Percentiles rank a stretch among this genome's conserved stretches.
Conservation (phyloP, 2,329 filamentous ascomycete species). For the Dryadomyces quercus-mongolicae region DNA sequence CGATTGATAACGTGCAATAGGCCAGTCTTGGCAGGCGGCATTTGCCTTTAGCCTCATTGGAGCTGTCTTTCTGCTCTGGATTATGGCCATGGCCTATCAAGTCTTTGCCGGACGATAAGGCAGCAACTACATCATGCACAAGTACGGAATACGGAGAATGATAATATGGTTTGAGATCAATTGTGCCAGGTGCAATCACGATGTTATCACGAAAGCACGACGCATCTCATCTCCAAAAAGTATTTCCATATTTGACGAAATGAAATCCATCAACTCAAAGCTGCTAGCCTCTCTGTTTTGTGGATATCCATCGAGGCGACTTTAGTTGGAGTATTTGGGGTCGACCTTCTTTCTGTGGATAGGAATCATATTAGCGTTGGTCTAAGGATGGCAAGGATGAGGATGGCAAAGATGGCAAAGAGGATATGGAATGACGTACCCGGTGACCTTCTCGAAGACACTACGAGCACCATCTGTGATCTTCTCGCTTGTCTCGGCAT, state of each 20-base stretch:
- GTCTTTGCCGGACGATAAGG: conserved; percentile 33
- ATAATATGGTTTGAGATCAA: too few relatives aligned
- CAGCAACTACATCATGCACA: too few relatives aligned
- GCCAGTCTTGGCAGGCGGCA: conserved; percentile 51
- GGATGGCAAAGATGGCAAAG: too few relatives aligned
- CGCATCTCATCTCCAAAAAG: too few relatives aligned
- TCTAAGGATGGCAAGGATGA: too few relatives aligned
- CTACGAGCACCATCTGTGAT: conserved; percentile 21
- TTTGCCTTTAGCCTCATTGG: conserved; percentile 53
- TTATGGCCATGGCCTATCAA: conserved; percentile 56
- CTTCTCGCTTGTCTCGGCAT: conserved; percentile 18
- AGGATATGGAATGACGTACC: conserved; percentile 14
- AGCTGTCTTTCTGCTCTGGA: conserved; percentile 50
- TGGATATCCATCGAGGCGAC: too few relatives aligned
- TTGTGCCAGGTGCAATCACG: too few relatives aligned
- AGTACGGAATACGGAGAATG: too few relatives aligned
- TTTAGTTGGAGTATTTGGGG: conserved; percentile 19
- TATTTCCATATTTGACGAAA: too few relatives aligned
- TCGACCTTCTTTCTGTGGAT: conserved; percentile 22
- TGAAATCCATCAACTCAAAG: too few relatives aligned
- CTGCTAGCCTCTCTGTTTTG: too few relatives aligned
- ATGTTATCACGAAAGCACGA: too few relatives aligned
- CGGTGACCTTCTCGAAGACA: conserved; percentile 25
- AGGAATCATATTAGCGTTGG: neutral
- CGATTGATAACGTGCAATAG: conserved; percentile 22